These are phyloP conservation scores for Galeopsis tetrahit DNA, from an alignment of 257 asterid genomes.

Conservation along the genomic window DNA sequence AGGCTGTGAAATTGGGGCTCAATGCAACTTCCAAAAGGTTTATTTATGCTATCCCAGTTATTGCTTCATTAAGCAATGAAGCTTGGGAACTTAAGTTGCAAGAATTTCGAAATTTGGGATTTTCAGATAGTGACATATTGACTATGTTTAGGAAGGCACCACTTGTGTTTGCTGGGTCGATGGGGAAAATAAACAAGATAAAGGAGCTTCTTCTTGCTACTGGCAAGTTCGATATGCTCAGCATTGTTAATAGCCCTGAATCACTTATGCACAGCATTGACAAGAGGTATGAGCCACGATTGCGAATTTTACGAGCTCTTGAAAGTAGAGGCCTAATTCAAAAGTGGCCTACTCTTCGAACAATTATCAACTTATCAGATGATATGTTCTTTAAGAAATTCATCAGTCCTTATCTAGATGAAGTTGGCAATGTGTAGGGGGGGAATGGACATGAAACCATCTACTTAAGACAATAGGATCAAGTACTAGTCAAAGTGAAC, in stretches of 20 bases:
- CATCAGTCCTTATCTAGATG: conserved; percentile 35
- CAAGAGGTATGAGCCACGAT: conserved; percentile 43
- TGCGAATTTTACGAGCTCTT: conserved; percentile 24
- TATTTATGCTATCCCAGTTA: neutral
- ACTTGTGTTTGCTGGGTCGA: conserved; percentile 26
- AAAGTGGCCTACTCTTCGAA: conserved; percentile 27
- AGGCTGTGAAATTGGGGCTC: conserved; percentile 1
- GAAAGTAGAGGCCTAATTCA: conserved; percentile 27
- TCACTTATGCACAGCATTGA: conserved; percentile 40
- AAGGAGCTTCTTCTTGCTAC: conserved; percentile 28
- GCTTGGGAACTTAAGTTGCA: conserved; percentile 4
- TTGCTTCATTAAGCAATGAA: neutral
- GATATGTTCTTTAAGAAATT: conserved; percentile 26
- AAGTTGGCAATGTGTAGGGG: conserved; percentile 23
- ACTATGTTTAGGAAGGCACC: conserved; percentile 36
- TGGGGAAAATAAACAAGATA: neutral
- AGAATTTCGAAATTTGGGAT: conserved; percentile 38
- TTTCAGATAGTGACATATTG: conserved; percentile 36
- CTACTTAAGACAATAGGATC: too few species aligned
- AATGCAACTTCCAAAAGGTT: neutral
- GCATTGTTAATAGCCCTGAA: conserved; percentile 32
- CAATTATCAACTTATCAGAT: neutral
- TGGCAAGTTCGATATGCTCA: conserved; percentile 36
- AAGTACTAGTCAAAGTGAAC: too few species aligned
- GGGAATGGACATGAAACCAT: too few species aligned